Evolutionary conservation across 108 stramenopile genomes (phyloP).

Genomic region (Skeletonema potamos): DNA sequence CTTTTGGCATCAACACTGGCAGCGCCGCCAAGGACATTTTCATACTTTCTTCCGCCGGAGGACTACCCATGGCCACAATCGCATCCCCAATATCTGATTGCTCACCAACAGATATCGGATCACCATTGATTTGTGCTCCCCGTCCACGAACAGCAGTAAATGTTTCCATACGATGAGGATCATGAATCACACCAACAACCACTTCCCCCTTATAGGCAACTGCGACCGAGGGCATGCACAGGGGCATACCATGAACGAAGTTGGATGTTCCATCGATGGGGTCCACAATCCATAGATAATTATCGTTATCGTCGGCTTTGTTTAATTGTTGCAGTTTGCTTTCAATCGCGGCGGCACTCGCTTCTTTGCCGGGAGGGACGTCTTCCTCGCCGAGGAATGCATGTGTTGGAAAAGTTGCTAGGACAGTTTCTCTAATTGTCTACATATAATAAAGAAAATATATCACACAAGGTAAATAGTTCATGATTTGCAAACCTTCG

Average conservation of each 20-base stretch:
- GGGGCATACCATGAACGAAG: constrained; percentile 85
- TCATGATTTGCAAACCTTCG: too few species aligned
- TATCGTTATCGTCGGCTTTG: constrained; percentile 7
- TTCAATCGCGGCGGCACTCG: constrained; percentile 69
- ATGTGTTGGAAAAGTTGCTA: constrained; percentile 63
- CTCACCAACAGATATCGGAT: constrained; percentile 25
- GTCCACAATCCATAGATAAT: constrained; percentile 81
- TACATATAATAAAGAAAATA: background rate
- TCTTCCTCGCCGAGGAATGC: constrained; percentile 88
- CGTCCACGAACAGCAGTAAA: constrained; percentile 74
- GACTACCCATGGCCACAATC: constrained; percentile 74
- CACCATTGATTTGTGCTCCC: constrained; percentile 80
- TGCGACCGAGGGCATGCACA: constrained; percentile 77
- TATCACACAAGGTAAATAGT: too few species aligned
- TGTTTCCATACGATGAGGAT: constrained; percentile 83
- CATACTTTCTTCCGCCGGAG: constrained; percentile 66
- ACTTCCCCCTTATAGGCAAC: constrained; percentile 74
- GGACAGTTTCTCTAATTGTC: constrained; percentile 55
- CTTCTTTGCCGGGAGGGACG: constrained; percentile 80
- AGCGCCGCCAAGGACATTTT: constrained; percentile 61
- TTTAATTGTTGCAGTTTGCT: constrained; percentile 30
- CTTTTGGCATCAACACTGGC: constrained; percentile 68
- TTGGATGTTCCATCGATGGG: constrained; percentile 70
- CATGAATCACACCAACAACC: constrained; percentile 83
- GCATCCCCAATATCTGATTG: constrained; percentile 52